Percentiles rank a stretch among this genome's conserved stretches.
phyloP scores from a whole-genome alignment of 257 asterid genomes.

The Solanum lycopersicoides region DNA sequence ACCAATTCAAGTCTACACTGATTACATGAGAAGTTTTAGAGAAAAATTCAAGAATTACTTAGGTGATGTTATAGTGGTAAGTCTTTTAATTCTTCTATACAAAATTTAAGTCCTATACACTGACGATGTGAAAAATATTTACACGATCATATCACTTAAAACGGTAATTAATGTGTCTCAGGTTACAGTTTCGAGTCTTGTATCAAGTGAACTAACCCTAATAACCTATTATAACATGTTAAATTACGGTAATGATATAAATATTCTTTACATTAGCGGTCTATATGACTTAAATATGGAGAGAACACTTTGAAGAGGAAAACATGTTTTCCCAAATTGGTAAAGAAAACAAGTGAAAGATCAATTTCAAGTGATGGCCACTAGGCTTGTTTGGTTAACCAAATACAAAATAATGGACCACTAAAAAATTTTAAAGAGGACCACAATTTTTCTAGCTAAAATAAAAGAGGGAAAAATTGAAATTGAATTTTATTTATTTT shows the following conservation, averaged over 20 bases:
- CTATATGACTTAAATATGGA: too few relatives aligned
- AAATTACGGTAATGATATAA: too few relatives aligned
- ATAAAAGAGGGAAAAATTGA: not conserved
- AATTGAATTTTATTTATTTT: slow-evolving; percentile 1
- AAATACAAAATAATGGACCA: not conserved
- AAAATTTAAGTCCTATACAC: not conserved
- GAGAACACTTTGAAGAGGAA: too few relatives aligned
- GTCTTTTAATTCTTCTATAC: not conserved
- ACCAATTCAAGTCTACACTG: slow-evolving; percentile 85
- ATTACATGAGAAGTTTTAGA: slow-evolving; percentile 71
- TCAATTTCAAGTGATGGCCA: not conserved
- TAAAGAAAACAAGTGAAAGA: not conserved
- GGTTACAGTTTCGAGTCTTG: not conserved
- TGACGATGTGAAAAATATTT: not conserved
- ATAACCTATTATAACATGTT: too few relatives aligned
- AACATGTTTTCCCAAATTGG: too few relatives aligned
- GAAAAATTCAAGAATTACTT: slow-evolving; percentile 56
- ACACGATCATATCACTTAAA: not conserved
- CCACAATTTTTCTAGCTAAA: not conserved
- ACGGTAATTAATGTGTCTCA: not conserved
- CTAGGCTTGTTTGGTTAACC: not conserved
- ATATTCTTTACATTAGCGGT: too few relatives aligned
- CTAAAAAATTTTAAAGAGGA: not conserved
- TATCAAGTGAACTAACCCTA: not conserved
- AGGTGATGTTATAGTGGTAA: slow-evolving; percentile 69